A percentile compares a stretch with the other conserved stretches of the same genome.
Conservation (phyloP, 768 basidiomycete species). For the Leccinum aurantiacum region DNA sequence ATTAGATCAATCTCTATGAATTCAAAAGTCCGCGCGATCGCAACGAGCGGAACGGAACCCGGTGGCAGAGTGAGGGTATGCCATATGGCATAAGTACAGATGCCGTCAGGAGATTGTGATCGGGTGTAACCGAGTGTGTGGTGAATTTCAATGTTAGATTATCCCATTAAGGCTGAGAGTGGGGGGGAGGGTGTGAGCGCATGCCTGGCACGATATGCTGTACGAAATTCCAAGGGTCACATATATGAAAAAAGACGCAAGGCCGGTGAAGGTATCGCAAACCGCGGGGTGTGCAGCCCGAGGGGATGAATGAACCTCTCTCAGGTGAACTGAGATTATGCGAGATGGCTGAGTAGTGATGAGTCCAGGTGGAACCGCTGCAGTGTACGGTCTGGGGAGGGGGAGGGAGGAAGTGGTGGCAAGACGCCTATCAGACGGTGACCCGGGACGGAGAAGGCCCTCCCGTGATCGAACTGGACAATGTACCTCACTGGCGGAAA, state of each 20-base stretch:
- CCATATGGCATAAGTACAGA: slow-evolving; percentile 28
- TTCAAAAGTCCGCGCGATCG: slow-evolving; percentile 27
- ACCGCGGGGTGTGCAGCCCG: slow-evolving; percentile 9
- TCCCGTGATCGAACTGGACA: slow-evolving; percentile 27
- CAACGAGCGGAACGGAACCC: slow-evolving; percentile 30
- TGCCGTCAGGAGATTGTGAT: slow-evolving; percentile 28
- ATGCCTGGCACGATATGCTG: slow-evolving; percentile 22
- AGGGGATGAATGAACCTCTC: neutral
- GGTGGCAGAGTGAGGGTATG: slow-evolving; percentile 20
- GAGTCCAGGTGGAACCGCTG: slow-evolving; percentile 10
- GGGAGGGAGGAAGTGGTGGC: neutral
- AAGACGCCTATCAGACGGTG: slow-evolving; percentile 21
- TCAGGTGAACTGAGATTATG: neutral
- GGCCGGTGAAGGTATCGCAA: slow-evolving; percentile 10
- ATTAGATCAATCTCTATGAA: slow-evolving; percentile 25
- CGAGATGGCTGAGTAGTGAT: slow-evolving; percentile 1
- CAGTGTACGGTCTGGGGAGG: slow-evolving; percentile 10
- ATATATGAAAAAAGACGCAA: slow-evolving; percentile 15
- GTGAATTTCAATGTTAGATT: slow-evolving; percentile 12
- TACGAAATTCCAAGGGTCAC: slow-evolving; percentile 24
- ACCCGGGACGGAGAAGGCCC: slow-evolving; percentile 14
- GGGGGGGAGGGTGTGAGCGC: slow-evolving; percentile 13
- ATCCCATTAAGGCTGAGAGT: slow-evolving; percentile 18
- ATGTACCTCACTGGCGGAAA: slow-evolving; percentile 37
- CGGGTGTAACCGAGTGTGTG: slow-evolving; percentile 26